A percentile compares a stretch with the other conserved stretches of the same genome.
Conservation (phyloP, 805 yeast species). For the Groenewaldozyma tartarivorans region DNA sequence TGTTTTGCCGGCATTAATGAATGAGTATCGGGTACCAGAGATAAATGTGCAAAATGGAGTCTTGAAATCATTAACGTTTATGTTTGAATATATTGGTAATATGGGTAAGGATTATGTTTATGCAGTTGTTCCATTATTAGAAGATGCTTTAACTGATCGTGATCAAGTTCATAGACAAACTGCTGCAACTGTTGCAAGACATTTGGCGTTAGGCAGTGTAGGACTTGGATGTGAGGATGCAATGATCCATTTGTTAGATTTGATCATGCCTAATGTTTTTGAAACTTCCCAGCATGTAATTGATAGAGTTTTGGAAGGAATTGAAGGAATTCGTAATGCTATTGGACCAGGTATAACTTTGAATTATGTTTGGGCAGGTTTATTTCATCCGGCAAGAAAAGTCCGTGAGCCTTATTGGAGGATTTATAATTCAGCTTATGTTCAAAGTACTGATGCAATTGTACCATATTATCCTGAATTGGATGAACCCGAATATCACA, state of each 20-base stretch:
- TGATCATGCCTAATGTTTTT: conserved; percentile 78
- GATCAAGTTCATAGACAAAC: conserved; percentile 94
- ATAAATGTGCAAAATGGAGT: conserved; percentile 93
- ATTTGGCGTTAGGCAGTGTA: conserved; percentile 66
- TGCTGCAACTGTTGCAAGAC: conserved; percentile 79
- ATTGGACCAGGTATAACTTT: conserved; percentile 68
- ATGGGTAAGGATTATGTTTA: conserved; percentile 73
- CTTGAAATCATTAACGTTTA: conserved; percentile 76
- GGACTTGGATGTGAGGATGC: conserved; percentile 75
- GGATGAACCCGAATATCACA: conserved; percentile 22
- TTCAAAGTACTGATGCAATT: conserved; percentile 61
- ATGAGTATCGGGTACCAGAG: conserved; percentile 88
- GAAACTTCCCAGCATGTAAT: conserved; percentile 97
- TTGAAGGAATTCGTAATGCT: conserved; percentile 61
- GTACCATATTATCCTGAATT: conserved; percentile 70
- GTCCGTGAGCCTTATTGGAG: conserved; percentile 85
- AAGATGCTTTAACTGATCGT: conserved; percentile 83
- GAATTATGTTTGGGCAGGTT: conserved; percentile 77
- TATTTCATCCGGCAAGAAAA: conserved; percentile 86
- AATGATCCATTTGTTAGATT: conserved; percentile 71
- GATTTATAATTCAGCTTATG: conserved; percentile 65
- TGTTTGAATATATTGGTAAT: conserved; percentile 86
- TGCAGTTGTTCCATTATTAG: conserved; percentile 67
- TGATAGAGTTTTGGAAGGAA: conserved; percentile 65
- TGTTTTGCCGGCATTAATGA: conserved; percentile 88